A percentile compares a stretch with the other conserved stretches of the same genome.
phyloP scores from a whole-genome alignment of 1,139 yeast species.

The Magnusiomyces ingens region DNA sequence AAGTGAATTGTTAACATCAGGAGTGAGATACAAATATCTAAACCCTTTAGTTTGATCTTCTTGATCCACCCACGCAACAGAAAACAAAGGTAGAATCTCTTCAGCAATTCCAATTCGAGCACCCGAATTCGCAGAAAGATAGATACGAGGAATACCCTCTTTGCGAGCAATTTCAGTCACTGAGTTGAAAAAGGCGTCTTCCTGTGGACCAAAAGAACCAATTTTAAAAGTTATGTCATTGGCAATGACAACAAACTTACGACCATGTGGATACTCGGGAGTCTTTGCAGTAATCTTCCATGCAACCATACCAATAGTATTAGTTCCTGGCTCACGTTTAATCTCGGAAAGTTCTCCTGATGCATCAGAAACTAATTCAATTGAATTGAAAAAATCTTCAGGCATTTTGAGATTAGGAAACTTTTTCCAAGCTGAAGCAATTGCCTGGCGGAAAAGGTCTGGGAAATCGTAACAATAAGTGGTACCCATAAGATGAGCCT shows the following conservation, averaged over 20 bases:
- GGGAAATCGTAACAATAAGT: slow-evolving; percentile 98
- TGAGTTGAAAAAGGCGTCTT: slow-evolving; percentile 82
- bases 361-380: slow-evolving; percentile 74
- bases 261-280: slow-evolving; percentile 95
- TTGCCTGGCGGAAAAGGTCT: slow-evolving; percentile 92
- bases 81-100: slow-evolving; percentile 80
- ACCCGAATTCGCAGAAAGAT: slow-evolving; percentile 96
- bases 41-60: slow-evolving; percentile 77
- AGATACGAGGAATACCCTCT: slow-evolving; percentile 89
- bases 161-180: slow-evolving; percentile 89
- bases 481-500: slow-evolving; percentile 97
- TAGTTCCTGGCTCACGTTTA: slow-evolving; percentile 92
- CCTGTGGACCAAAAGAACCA: slow-evolving; percentile 98
- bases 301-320: slow-evolving; percentile 95
- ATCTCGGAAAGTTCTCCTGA: slow-evolving; percentile 76
- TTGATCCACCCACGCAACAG: slow-evolving; percentile 88
- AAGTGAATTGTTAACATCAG: slow-evolving; percentile 57
- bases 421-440: slow-evolving; percentile 76
- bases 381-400: slow-evolving; percentile 68
- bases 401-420: slow-evolving; percentile 48
- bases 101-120: slow-evolving; percentile 98
- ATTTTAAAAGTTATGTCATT: slow-evolving; percentile 96
- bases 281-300: slow-evolving; percentile 87
- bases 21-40: slow-evolving; percentile 73
- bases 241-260: slow-evolving; percentile 86